Evolutionary conservation across 495 filamentous ascomycete genomes (phyloP), one percentile per base, ranked within the genome.

Genomic region (Penicillium diatomitis): DNA sequence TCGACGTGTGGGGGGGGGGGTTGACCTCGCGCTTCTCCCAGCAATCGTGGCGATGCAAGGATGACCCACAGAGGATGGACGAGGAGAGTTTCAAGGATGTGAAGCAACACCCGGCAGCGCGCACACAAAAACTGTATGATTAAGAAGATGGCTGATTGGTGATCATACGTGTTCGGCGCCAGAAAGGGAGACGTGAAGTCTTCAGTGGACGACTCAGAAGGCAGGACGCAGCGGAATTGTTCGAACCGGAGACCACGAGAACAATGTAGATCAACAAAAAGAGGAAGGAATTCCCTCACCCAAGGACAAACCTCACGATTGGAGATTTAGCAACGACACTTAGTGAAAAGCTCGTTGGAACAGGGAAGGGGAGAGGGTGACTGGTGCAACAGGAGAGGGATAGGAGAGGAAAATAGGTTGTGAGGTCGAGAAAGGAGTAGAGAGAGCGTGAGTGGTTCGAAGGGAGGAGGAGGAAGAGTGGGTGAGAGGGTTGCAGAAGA

Each of bases 301-400:
- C 61, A 58, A 44, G 61, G 52, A 55, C 51, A 62, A 57, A 58
- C 45, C 57, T 55, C 60, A 55, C 48, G 38, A 41, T 38, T 55
- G 60, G 58, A 55, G 47, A 20, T 20, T 61, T 50, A 58, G 57
- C 69, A 71, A 73, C 71, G 69, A 74, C 65, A 72, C 71, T 73
- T 74, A 74, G 66, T 72, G 68, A 74, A 74, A 74, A 73, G 71
- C 68, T 74, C 71, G 71, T 71, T 72, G 65, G 55, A 52, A 62
- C 33, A 46, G 49, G 40, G 44, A 44, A 47, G 46, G 49, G 52
- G 20, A 20, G 20, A 20, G 20, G 20, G 20, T 20, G 20, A 20
- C 20, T 47, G 45, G 33, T 49, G 36, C 39, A 44, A 49, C 31
- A 62, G 34, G 46, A 34, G 47, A 49, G 47, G 47, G 47, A 43